phyloP scores from a whole-genome alignment of 352 stramenopile species.

The Blastocystis sp. region DNA sequence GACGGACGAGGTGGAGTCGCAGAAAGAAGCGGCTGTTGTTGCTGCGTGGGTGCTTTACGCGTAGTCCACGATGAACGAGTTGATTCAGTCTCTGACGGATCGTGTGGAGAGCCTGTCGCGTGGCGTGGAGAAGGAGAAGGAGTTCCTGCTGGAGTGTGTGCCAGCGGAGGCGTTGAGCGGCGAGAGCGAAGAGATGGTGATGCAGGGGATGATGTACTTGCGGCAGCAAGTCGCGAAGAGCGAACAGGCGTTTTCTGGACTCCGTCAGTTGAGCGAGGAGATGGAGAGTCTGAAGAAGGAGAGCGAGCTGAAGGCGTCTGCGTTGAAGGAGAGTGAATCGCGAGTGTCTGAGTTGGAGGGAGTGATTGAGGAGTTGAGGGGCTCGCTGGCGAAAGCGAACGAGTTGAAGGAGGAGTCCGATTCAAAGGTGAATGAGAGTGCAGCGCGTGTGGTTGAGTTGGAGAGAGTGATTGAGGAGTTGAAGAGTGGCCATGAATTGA shows the following conservation, averaged over 20 bases:
- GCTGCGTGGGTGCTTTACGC: too few species aligned
- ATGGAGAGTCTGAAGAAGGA: conserved; percentile 6
- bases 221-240: not conserved
- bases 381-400: not conserved
- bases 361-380: conserved; percentile 1
- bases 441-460: too few species aligned
- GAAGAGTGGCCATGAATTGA: not conserved
- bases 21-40: conserved; percentile 10
- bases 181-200: not conserved
- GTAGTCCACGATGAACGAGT: too few species aligned
- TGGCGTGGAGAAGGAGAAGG: not conserved
- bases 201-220: not conserved
- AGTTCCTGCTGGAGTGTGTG: conserved; percentile 25
- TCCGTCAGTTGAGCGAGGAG: not conserved
- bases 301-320: not conserved
- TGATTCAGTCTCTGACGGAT: conserved; percentile 8
- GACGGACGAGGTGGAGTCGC: not conserved
- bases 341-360: not conserved
- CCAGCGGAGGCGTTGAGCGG: conserved; percentile 8
- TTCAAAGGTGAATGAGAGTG: too few species aligned
- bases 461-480: not conserved
- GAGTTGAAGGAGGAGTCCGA: not conserved
- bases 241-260: not conserved
- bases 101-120: not conserved
- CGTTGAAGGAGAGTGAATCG: not conserved